phyloP scores from a whole-genome alignment of 2,329 filamentous ascomycete species.

The Aspergillus chevalieri region DNA sequence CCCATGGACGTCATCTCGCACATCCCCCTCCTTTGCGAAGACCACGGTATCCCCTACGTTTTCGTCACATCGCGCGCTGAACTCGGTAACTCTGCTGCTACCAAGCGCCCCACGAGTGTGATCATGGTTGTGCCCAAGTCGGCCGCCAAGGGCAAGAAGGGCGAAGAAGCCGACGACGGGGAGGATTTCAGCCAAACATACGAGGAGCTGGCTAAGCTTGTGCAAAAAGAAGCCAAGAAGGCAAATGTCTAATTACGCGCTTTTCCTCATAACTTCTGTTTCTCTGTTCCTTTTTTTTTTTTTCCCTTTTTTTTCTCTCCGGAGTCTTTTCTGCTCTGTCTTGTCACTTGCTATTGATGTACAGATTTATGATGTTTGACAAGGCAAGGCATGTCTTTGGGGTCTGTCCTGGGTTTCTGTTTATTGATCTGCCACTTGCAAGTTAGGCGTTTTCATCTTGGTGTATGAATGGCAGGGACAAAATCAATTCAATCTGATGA shows the following conservation, averaged over 20 bases:
- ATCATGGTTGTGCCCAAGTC: slow-evolving; percentile 67
- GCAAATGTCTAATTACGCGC: slow-evolving; percentile 44
- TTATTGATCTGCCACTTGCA: slow-evolving; percentile 31
- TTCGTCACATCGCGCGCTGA: slow-evolving; percentile 90
- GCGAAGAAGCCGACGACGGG: slow-evolving; percentile 39
- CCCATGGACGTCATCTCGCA: slow-evolving; percentile 98
- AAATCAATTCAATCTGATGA: slow-evolving; percentile 9
- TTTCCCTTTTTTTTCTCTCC: slow-evolving; percentile 20
- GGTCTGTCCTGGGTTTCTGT: slow-evolving; percentile 30
- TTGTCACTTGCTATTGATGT: slow-evolving; percentile 26
- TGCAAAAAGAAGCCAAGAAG: slow-evolving; percentile 52
- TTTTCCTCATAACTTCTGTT: neutral
- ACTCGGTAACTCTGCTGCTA: slow-evolving; percentile 85
- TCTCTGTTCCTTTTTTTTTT: slow-evolving; percentile 16
- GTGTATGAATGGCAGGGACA: slow-evolving; percentile 36
- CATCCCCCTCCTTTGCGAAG: slow-evolving; percentile 94
- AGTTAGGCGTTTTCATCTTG: slow-evolving; percentile 33
- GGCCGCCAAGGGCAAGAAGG: slow-evolving; percentile 46
- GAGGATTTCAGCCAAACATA: slow-evolving; percentile 50
- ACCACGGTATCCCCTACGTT: slow-evolving; percentile 94
- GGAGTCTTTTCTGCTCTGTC: slow-evolving; percentile 16
- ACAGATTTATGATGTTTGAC: slow-evolving; percentile 31
- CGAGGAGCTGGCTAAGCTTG: slow-evolving; percentile 53
- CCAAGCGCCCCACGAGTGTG: slow-evolving; percentile 93
- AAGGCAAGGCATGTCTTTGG: slow-evolving; percentile 34